Conservation (phyloP, 352 stramenopile genomes). For the Pythium grandisporangium region DNA sequence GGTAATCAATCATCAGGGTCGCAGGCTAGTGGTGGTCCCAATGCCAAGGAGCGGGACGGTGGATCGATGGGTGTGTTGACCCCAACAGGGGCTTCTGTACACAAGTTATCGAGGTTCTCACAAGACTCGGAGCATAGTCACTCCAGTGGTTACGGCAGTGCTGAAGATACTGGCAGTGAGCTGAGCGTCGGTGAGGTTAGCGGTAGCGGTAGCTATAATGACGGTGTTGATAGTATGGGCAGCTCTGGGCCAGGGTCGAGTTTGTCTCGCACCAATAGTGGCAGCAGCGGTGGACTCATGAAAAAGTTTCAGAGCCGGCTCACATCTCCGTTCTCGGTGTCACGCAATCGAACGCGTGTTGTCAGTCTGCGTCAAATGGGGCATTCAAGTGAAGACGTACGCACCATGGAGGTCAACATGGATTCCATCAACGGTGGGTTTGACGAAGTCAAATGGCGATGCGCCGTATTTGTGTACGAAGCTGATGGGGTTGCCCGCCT, state of each 20-base stretch:
- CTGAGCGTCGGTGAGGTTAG: constrained; percentile 24
- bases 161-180: constrained; percentile 29
- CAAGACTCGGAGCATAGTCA: constrained; percentile 23
- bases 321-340: constrained; percentile 53
- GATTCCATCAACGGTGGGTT: constrained; percentile 75
- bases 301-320: constrained; percentile 73
- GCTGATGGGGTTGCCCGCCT: constrained; percentile 71
- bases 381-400: constrained; percentile 60
- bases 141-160: constrained; percentile 18
- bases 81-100: constrained; percentile 44
- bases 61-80: constrained; percentile 30
- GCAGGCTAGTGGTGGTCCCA: background rate
- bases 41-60: no score
- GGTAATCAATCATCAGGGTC: background rate
- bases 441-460: constrained; percentile 85
- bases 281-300: constrained; percentile 50
- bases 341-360: constrained; percentile 29
- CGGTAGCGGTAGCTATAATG: constrained; percentile 31
- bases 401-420: constrained; percentile 72
- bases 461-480: constrained; percentile 75
- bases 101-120: constrained; percentile 24
- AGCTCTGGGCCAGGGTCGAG: background rate
- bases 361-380: constrained; percentile 62
- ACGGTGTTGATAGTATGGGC: constrained; percentile 19
- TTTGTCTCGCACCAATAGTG: no score